Conservation (phyloP, 2,329 filamentous ascomycete species). For the Microcyclospora pomicola region DNA sequence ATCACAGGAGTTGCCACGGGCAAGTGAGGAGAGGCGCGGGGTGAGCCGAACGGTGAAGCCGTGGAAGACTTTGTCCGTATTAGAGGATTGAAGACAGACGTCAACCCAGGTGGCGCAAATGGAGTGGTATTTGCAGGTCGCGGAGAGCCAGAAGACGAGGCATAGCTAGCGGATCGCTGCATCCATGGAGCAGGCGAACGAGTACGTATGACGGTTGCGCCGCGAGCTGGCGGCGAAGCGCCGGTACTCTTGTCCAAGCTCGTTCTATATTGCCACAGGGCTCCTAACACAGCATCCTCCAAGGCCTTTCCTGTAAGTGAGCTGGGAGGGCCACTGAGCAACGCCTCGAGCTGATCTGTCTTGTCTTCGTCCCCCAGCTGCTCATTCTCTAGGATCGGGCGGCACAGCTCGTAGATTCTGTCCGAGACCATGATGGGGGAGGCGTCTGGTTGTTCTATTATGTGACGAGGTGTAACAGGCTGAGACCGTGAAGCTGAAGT, state of each 20-base stretch:
- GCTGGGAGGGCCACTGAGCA: constrained; percentile 64
- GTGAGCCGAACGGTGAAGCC: constrained; percentile 85
- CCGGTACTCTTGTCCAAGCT: constrained; percentile 42
- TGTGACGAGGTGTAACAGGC: neutral
- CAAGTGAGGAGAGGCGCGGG: constrained; percentile 79
- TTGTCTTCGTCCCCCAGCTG: constrained; percentile 86
- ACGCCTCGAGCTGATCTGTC: constrained; percentile 77
- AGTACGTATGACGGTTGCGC: constrained; percentile 72
- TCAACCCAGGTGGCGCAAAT: constrained; percentile 58
- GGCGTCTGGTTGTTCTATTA: neutral
- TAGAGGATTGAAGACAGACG: constrained; percentile 43
- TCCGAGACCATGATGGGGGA: constrained; percentile 67
- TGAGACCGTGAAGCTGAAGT: too few species aligned
- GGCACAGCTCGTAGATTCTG: constrained; percentile 79
- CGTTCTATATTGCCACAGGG: constrained; percentile 70
- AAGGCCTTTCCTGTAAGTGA: constrained; percentile 57
- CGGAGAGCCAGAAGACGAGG: constrained; percentile 43
- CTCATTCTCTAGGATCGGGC: constrained; percentile 72
- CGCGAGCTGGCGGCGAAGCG: constrained; percentile 69
- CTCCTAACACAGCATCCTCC: constrained; percentile 82
- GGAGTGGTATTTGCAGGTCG: constrained; percentile 62
- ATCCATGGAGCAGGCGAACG: constrained; percentile 88
- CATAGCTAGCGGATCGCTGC: constrained; percentile 50
- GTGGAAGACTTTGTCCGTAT: constrained; percentile 61
- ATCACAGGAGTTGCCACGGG: constrained; percentile 81